Evolutionary conservation across 306 rosid species (phyloP), one percentile per base, ranked within the genome.

Genomic region (Quercus dentata): DNA sequence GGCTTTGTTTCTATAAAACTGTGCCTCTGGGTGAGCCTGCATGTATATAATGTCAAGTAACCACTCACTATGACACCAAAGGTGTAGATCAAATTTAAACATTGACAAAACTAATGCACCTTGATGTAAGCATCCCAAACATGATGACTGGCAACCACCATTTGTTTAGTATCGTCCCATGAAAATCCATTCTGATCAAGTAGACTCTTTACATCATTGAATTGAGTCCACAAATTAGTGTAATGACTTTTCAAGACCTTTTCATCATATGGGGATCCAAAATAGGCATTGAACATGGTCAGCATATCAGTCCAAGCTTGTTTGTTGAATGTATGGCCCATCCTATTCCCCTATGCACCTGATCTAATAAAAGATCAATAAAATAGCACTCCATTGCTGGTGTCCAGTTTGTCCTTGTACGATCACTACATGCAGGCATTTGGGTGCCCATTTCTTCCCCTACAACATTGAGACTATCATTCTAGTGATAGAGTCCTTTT

Each of bases 301-400:
- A 83, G 44, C 83, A 88, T 83, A 58, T 88, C 88, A 77, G 79
- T 88, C 91, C 91, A 88, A 74, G 89, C 86, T 79, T 88, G 86
- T 77, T 83, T 85, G 68, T 81, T 88, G 83, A 85, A 88, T 44
- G 88, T 88, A 49, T 79, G 82, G 76, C 91, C 89, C 85, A 86
- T 81, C 71, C 88, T 88, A 35, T 83, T 88, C 56, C 88, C 78
- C 70, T 85, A 54, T 79, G 86, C 81, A 79, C 91, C 76, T 88
- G 88, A 85, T 86, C 86, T 74, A 88, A 74, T 83, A 21, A 21
- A 21, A 21, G 23, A 21, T 21, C 23, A 21, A 21, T 21, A 21
- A 21, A 21, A 23, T 23, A 23, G 1, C 25, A 23, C 25, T 23
- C 25, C 25, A 23, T 23, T 23, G 25, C 25, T 23, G 25, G 25